Evolutionary conservation across 139 green algal genomes (phyloP), one percentile per base, ranked within the genome.

Genomic region (Asterochloris erici): DNA sequence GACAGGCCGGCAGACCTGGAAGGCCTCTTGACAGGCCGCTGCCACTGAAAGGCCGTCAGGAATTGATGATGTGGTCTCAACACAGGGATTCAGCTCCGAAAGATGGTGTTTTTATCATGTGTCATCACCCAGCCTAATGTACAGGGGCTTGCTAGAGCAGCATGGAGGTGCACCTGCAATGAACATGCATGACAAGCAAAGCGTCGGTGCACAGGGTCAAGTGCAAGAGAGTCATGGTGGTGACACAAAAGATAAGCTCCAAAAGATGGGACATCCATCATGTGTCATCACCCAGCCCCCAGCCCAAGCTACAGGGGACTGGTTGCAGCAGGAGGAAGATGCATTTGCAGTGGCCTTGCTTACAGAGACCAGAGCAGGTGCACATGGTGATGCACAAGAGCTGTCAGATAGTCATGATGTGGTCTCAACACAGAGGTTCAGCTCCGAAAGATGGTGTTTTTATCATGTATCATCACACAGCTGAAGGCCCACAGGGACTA

Each of bases 401-500:
- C 38, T 54, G 38, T 54, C 38, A 54, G 38, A 54, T 54, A 54
- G 38, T 54, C 38, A 54, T 80, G 76, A 80, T 80, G 26, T 80
- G 76, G 68, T 80, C 76, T 80, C 76, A 80, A 80, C 76, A 80
- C 61, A 14, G 24, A 24, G 11, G 12, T 80, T 80, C 76, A 80
- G 76, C 76, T 80, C 76, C 76, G 76, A 80, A 80, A 80, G 76
- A 80, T 80, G 76, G 76, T 80, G 76, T 80, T 80, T 71, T 80
- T 68, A 80, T 80, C 76, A 80, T 80, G 76, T 54, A 61, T 80
- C 68, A 80, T 80, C 76, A 69, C 68, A 61, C 76, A 80, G 76
- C 68, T 54, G 38, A 54, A 54, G 38, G 38, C 38, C 38, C 38
- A 54, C 38, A 2, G 38, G 38, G 38, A 54, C 6, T 54, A 6